These are phyloP conservation scores for Acacia melanoxylon DNA, from an alignment of 306 rosid genomes.

Conservation along the genomic window DNA sequence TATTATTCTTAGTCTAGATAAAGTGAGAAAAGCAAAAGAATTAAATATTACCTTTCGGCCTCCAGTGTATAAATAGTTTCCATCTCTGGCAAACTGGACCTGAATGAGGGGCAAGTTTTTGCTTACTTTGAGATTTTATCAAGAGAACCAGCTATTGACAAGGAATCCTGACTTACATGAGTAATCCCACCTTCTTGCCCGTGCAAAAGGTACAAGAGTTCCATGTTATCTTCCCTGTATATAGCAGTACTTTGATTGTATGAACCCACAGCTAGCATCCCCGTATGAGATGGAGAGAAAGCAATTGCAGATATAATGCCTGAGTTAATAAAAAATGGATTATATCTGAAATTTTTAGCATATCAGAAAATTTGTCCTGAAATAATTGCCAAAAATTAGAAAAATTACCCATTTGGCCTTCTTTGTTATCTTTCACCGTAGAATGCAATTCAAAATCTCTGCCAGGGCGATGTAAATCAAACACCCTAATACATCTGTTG, in stretches of 20 bases:
- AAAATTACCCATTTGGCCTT: constrained; percentile 78
- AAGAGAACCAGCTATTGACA: constrained; percentile 26
- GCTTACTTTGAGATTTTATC: constrained; percentile 25
- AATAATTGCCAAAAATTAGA: constrained; percentile 1
- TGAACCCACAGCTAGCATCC: constrained; percentile 92
- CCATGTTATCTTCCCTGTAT: constrained; percentile 92
- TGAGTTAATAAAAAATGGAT: constrained; percentile 36
- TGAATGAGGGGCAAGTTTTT: constrained; percentile 44
- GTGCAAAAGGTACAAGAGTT: constrained; percentile 79
- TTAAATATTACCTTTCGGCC: constrained; percentile 71
- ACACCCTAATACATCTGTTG: constrained; percentile 84
- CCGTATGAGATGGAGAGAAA: constrained; percentile 80
- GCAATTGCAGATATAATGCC: constrained; percentile 93
- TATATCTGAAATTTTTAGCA: constrained; percentile 8
- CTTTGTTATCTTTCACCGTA: constrained; percentile 78
- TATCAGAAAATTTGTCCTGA: constrained; percentile 10
- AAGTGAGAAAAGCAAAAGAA: constrained; percentile 15
- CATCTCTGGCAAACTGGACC: constrained; percentile 94
- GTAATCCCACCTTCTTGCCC: constrained; percentile 99
- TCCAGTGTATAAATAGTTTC: constrained; percentile 90
- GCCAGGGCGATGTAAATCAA: constrained; percentile 98
- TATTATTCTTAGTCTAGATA: neutral
- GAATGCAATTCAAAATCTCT: constrained; percentile 77
- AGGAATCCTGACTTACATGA: constrained; percentile 71
- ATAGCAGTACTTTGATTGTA: constrained; percentile 83